Conservation (phyloP, 306 rosid genomes). For the Prunus armeniaca region DNA sequence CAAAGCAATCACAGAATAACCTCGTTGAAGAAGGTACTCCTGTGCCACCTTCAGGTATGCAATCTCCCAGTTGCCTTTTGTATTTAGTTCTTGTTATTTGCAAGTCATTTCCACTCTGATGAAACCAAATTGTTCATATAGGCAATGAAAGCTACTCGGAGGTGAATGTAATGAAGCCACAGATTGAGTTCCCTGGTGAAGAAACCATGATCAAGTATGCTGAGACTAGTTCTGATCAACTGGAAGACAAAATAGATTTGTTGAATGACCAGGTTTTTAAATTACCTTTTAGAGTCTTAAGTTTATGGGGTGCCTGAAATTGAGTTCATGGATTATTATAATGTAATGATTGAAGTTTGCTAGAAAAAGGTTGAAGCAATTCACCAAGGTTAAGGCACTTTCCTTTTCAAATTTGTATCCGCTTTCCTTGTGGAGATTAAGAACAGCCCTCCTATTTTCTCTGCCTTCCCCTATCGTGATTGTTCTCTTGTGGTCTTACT, state of each 20-base stretch:
- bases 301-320: not conserved
- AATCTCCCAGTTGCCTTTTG: conserved; percentile 12
- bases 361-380: too few relatives aligned
- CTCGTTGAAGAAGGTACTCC: conserved; percentile 46
- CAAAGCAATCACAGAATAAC: conserved; percentile 39
- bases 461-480: not conserved
- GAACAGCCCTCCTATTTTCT: too few relatives aligned
- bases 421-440: too few relatives aligned
- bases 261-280: conserved; percentile 32
- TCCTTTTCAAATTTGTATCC: too few relatives aligned
- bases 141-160: conserved; percentile 49
- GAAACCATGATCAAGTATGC: conserved; percentile 29
- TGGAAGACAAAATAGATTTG: conserved; percentile 33
- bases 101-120: conserved; percentile 17
- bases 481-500: not conserved
- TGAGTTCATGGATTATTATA: too few relatives aligned
- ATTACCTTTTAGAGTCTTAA: not conserved
- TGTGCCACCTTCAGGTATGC: conserved; percentile 60
- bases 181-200: conserved; percentile 40
- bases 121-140: conserved; percentile 30
- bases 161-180: conserved; percentile 37
- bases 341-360: not conserved
- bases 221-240: conserved; percentile 41
- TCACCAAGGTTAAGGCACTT: too few relatives aligned
- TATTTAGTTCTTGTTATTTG: conserved; percentile 5